Conservation (phyloP, 345 rosid genomes). For the Noccaea bulbosa region DNA sequence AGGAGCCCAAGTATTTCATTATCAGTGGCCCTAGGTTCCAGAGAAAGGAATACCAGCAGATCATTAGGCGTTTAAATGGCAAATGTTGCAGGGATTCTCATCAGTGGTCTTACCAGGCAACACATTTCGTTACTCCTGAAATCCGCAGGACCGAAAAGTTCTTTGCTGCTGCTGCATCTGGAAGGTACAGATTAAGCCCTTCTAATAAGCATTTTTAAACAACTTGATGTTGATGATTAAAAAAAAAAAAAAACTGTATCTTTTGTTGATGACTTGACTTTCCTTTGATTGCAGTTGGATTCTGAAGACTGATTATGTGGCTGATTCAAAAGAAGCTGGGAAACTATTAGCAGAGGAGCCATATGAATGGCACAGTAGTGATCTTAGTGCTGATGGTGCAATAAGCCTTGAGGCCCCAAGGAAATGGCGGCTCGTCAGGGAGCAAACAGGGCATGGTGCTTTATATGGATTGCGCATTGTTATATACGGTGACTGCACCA, state of each 20-base stretch:
- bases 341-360: slow-evolving; percentile 79
- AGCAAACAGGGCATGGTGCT: slow-evolving; percentile 94
- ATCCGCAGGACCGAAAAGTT: slow-evolving; percentile 90
- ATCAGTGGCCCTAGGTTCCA: slow-evolving; percentile 71
- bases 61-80: slow-evolving; percentile 69
- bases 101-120: slow-evolving; percentile 97
- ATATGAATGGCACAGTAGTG: slow-evolving; percentile 77
- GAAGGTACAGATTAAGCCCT: slow-evolving; percentile 45
- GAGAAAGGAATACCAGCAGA: slow-evolving; percentile 76
- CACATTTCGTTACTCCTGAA: slow-evolving; percentile 77
- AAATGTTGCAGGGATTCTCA: slow-evolving; percentile 86
- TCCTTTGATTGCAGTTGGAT: slow-evolving; percentile 77
- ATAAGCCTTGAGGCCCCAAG: slow-evolving; percentile 85
- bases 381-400: slow-evolving; percentile 81
- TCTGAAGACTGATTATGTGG: slow-evolving; percentile 75
- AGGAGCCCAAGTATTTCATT: slow-evolving; percentile 65
- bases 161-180: slow-evolving; percentile 65
- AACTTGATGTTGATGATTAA: no score
- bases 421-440: slow-evolving; percentile 81
- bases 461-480: slow-evolving; percentile 74
- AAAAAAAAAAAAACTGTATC: background rate
- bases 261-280: slow-evolving; percentile 19
- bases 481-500: slow-evolving; percentile 85
- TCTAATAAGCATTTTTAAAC: background rate
- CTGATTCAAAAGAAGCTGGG: slow-evolving; percentile 75